Base-by-base conservation (phyloP, 805 yeast genomes). In the Candida tammaniensis region DNA sequence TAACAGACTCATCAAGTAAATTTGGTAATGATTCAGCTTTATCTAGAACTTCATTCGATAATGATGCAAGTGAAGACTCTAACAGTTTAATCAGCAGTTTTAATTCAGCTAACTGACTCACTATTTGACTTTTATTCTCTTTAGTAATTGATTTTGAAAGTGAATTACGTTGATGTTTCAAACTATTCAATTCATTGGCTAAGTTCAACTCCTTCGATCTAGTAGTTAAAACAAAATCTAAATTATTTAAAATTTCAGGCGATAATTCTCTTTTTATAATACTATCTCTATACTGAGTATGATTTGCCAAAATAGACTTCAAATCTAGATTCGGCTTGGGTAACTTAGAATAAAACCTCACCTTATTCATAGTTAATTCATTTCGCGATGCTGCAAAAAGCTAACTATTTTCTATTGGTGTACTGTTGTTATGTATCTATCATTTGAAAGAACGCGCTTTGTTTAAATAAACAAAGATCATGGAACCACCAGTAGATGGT, bases 21-120 rank as follows among this genome's bases (percentile, higher is more conserved):
- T 84, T 85, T 0, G 95, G 95, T n/a, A 85, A 56, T 0, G 64
- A 52, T 7, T 74, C 78, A 1, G 76, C 74, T 10, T 58, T 55
- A 0, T 49, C 38, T 22, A 55, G 53, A 0, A 81, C 54, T 3
- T 53, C 47, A 5, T 59, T 52, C 12, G 76, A 69, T 3, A 70
- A 39, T 1, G 17, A 33, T 4, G 47, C 44, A 4, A 49, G 43
- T 31, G 49, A 39, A 4, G 36, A 27, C 31, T 64, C 70, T 12
- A 64, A 35, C 0, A 46, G 47, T 26, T 53, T 49, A n/a, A 64
- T 39, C 18, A 44, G 40, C 3, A 34, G 16, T 39, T 67, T 65
- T 18, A 55, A 43, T 3, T 43, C 48, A 17, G 42, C 34, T 7
- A 64, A 50, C 17, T 38, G 24, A 1, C 23, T 13, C 2, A 40